phyloP scores from a whole-genome alignment of 352 stramenopile genomes.

The Pythium diclinum region DNA sequence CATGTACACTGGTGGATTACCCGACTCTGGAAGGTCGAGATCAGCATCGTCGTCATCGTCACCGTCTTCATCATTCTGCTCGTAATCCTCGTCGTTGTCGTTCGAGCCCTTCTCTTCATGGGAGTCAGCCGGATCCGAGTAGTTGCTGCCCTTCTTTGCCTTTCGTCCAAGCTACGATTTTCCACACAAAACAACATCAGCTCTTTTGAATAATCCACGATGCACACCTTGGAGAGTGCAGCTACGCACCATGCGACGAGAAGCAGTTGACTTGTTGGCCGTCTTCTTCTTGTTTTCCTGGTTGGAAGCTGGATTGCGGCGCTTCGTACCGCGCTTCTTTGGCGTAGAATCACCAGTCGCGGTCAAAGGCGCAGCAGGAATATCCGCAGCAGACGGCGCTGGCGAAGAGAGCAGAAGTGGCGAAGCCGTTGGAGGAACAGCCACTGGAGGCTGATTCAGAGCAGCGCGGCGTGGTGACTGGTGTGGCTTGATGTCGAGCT shows the following conservation, averaged over 20 bases:
- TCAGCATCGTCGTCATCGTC: slow-evolving; percentile 38
- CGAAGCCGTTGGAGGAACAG: slow-evolving; percentile 9
- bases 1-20: slow-evolving; percentile 46
- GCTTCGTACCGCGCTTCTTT: slow-evolving; percentile 34
- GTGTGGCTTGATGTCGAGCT: slow-evolving; percentile 76
- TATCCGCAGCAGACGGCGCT: slow-evolving; percentile 2
- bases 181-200: neutral
- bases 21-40: slow-evolving; percentile 40
- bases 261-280: slow-evolving; percentile 12
- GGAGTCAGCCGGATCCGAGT: slow-evolving; percentile 33
- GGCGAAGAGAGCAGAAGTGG: slow-evolving; percentile 18
- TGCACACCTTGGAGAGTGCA: no score
- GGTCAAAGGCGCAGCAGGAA: slow-evolving; percentile 12
- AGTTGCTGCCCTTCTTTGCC: slow-evolving; percentile 44
- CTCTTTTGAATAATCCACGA: neutral
- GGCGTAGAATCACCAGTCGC: slow-evolving; percentile 24
- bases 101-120: slow-evolving; percentile 28
- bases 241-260: slow-evolving; percentile 28
- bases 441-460: slow-evolving; percentile 29
- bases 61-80: slow-evolving; percentile 11
- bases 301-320: slow-evolving; percentile 22
- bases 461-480: slow-evolving; percentile 59
- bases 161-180: slow-evolving; percentile 37
- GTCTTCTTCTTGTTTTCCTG: slow-evolving; percentile 8
- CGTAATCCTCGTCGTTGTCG: slow-evolving; percentile 23